phyloP scores from a whole-genome alignment of 108 stramenopile species.

The Aurantiochytrium sp. region DNA sequence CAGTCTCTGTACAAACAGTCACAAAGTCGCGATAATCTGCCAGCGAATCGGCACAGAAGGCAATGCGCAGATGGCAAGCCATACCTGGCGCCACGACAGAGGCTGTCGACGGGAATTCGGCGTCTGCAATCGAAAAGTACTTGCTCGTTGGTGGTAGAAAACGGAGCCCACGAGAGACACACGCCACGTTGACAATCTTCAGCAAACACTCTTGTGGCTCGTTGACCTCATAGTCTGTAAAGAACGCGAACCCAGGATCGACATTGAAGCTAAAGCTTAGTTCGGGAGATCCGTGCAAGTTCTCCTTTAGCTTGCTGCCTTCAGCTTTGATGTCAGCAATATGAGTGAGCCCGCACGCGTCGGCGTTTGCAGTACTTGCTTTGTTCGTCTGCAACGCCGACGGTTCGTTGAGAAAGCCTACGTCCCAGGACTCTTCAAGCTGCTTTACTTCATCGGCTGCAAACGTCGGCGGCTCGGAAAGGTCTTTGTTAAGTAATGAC shows the following conservation, averaged over 20 bases:
- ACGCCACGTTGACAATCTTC: not conserved
- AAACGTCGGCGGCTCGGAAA: constrained; percentile 7
- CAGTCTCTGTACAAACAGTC: not conserved
- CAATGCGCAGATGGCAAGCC: not conserved
- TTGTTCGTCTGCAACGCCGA: no score
- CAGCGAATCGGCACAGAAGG: not conserved
- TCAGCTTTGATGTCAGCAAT: not conserved
- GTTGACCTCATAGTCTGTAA: not conserved
- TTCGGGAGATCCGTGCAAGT: no score
- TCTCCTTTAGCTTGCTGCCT: no score
- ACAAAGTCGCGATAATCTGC: not conserved
- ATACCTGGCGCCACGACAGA: not conserved
- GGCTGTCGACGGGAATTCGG: not conserved
- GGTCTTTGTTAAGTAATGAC: not conserved
- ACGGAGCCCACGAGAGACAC: not conserved
- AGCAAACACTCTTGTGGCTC: not conserved
- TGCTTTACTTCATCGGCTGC: not conserved
- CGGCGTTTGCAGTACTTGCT: no score
- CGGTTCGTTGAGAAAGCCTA: not conserved
- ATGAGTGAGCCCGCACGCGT: no score
- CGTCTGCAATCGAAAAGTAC: not conserved
- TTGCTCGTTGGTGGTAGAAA: constrained; percentile 8
- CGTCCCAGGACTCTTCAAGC: not conserved
- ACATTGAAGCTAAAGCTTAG: no score
- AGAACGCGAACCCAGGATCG: not conserved